phyloP scores from a whole-genome alignment of 176 grass and related monocot species.

The Carex pumila region DNA sequence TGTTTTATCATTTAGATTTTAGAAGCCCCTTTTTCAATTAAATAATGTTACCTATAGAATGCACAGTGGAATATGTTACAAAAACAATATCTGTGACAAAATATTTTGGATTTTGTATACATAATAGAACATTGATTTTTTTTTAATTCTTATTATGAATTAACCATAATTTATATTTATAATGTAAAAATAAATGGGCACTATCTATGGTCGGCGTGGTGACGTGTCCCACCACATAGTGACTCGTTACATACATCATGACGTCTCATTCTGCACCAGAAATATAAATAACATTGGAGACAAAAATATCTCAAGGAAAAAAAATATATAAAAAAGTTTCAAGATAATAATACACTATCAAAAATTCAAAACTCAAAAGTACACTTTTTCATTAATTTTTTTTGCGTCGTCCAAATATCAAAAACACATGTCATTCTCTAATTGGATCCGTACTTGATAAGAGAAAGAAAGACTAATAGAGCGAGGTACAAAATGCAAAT shows the following conservation, averaged over 20 bases:
- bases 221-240: not conserved
- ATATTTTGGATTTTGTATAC: not conserved
- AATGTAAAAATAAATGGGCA: not conserved
- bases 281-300: not conserved
- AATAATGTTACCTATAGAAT: too few relatives aligned
- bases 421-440: not conserved
- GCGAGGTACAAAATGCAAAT: not conserved
- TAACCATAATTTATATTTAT: not conserved
- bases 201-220: not conserved
- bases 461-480: not conserved
- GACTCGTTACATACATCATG: not conserved
- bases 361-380: not conserved
- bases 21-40: too few relatives aligned
- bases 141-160: not conserved
- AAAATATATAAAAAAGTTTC: not conserved
- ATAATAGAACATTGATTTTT: not conserved
- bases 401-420: not conserved
- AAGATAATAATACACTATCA: not conserved
- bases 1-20: too few relatives aligned
- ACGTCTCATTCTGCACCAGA: not conserved
- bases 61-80: too few relatives aligned
- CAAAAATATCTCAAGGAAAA: not conserved
- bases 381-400: not conserved
- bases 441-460: not conserved
- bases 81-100: too few relatives aligned